Conservation (phyloP, 257 asterid species). For the Coffea canephora region DNA sequence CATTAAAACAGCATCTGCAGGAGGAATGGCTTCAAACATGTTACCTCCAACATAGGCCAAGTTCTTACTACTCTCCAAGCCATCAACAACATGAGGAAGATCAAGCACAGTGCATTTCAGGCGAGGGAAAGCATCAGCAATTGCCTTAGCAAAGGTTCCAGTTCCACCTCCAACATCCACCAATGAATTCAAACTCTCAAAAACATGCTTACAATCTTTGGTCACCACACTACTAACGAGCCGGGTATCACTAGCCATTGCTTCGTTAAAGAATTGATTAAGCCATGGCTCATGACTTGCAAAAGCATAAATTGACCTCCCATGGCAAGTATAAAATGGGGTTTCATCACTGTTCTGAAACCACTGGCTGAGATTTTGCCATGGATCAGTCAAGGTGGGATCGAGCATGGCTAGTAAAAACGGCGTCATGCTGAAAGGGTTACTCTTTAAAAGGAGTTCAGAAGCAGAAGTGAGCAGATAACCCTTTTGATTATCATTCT, state of each 20-base stretch:
- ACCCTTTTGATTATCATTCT: not conserved
- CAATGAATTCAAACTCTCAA: conserved; percentile 13
- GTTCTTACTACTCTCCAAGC: not conserved
- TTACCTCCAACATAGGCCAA: conserved; percentile 18
- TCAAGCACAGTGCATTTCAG: conserved; percentile 6
- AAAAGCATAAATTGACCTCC: not conserved
- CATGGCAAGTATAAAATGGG: conserved; percentile 2
- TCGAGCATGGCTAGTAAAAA: conserved; percentile 10
- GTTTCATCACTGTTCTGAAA: not conserved
- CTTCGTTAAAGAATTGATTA: not conserved
- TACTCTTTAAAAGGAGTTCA: conserved; percentile 2
- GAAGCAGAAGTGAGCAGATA: conserved; percentile 22
- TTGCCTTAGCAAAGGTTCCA: not conserved
- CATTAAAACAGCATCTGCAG: conserved; percentile 24
- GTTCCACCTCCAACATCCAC: conserved; percentile 20
- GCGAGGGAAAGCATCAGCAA: conserved; percentile 6
- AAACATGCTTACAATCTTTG: not conserved
- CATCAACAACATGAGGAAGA: conserved; percentile 14
- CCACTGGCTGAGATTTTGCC: conserved; percentile 20
- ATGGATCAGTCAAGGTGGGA: conserved; percentile 16
- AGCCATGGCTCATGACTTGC: not conserved
- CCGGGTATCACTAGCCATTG: conserved; percentile 19
- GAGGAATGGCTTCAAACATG: conserved; percentile 28
- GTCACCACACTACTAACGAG: not conserved
- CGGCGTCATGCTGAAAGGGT: not conserved